Evolutionary conservation across 1,284 basidiomycete species (phyloP), one percentile per base, ranked within the genome.

Genomic region (Leccinum glutinopallens): DNA sequence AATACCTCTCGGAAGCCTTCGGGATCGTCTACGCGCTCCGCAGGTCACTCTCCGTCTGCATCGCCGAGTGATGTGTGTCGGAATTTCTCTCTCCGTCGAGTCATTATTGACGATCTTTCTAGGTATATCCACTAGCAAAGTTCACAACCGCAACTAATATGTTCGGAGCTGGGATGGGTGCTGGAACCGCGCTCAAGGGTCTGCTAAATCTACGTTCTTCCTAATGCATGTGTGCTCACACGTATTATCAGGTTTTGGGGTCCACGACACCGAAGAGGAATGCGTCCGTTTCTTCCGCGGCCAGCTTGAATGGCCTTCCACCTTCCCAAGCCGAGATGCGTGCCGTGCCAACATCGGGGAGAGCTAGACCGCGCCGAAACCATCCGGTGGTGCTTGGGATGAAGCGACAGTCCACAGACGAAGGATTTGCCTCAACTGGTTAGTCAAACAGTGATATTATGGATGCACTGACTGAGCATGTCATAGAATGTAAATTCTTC

Each of bases 1-100:
- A 78, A 80, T 66, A 80, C 83, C 56, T 82, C 86, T 39, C 84
- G 87, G 73, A 89, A 89, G 73, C 86, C 87, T 58, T 89, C 89
- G 58, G 84, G 83, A 63, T 87, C 88, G 33, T 87, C 89, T 35
- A 83, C 83, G 19, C 86, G 84, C 62, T 89, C 89, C 61, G 79
- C 80, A 59, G 80, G 81, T 39, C 88, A 84, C 69, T 90, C 89
- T 2, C 87, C 88, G 0, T 78, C 83, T 55, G 76, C 77, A 59
- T 86, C 87, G 33, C 84, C 87, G 7, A 80, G 77, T 71, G 81
- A 83, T 72, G 88, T 90, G 75, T 63, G 70, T 68, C 4, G 25
- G 8, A 19, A 12, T 29, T 19, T 58, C 5, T 62, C 33, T 19
- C 43, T 37, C 37, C 56, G 33, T 69, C 46, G 29, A 63, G 19